phyloP scores from a whole-genome alignment of 2,329 filamentous ascomycete species.

The Aspergillus sp. region DNA sequence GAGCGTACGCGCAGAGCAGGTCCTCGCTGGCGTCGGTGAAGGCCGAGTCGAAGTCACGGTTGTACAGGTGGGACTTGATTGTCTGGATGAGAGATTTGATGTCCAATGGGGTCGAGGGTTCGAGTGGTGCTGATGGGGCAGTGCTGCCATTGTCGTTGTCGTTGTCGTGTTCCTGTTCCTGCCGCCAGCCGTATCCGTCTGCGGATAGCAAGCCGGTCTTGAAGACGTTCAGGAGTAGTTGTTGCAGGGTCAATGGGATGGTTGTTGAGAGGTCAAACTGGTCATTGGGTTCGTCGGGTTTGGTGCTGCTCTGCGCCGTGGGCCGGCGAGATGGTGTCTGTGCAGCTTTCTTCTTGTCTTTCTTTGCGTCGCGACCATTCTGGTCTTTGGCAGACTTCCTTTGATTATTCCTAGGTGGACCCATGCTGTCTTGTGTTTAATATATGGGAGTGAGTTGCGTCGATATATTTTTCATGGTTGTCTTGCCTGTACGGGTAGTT shows the following conservation, averaged over 20 bases:
- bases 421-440: conserved; percentile 1
- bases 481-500: neutral
- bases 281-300: neutral
- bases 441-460: neutral
- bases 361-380: conserved; percentile 7
- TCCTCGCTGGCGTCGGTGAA: conserved; percentile 65
- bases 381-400: neutral
- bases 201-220: conserved; percentile 58
- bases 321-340: conserved; percentile 5
- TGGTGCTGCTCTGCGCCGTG: neutral
- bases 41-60: conserved; percentile 77
- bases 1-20: conserved; percentile 77
- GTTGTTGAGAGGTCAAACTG: conserved; percentile 24
- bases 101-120: conserved; percentile 18
- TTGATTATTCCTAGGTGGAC: conserved; percentile 4
- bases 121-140: neutral
- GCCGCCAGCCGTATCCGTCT: conserved; percentile 1
- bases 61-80: conserved; percentile 82
- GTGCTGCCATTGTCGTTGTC: conserved; percentile 1
- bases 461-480: conserved; percentile 1
- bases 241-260: conserved; percentile 59
- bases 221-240: conserved; percentile 73
- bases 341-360: conserved; percentile 11
- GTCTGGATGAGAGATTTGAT: conserved; percentile 65
- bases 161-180: too few relatives aligned